Evolutionary conservation across 1,284 basidiomycete genomes (phyloP).

Genomic region (Malassezia nana): DNA sequence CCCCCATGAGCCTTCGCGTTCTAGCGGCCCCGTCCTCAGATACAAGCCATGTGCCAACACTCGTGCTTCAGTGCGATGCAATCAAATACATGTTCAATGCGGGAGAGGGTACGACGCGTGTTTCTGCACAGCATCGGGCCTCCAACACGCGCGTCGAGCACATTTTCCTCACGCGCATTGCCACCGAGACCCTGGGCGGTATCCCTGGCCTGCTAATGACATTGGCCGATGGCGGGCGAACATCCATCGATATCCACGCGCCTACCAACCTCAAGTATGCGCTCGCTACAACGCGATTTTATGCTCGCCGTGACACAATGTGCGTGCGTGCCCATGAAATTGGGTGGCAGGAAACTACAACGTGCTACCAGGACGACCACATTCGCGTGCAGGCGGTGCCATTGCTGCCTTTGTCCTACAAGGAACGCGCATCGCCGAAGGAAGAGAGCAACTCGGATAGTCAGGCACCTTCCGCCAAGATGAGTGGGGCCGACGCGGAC

Average conservation of each 20-base stretch:
- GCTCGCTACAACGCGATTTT: slow-evolving; percentile 56
- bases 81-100: slow-evolving; percentile 76
- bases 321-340: slow-evolving; percentile 22
- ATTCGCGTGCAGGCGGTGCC: slow-evolving; percentile 60
- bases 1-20: slow-evolving; percentile 25
- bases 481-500: slow-evolving; percentile 3
- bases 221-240: slow-evolving; percentile 62
- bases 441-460: background rate
- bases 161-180: slow-evolving; percentile 64
- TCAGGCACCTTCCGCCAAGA: slow-evolving; percentile 9
- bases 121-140: slow-evolving; percentile 60
- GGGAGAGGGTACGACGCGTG: slow-evolving; percentile 67
- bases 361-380: slow-evolving; percentile 57
- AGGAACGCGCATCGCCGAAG: background rate
- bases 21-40: slow-evolving; percentile 45
- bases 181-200: slow-evolving; percentile 52
- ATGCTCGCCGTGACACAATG: slow-evolving; percentile 31
- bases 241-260: slow-evolving; percentile 59
- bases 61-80: slow-evolving; percentile 63
- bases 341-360: slow-evolving; percentile 11
- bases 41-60: slow-evolving; percentile 67
- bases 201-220: slow-evolving; percentile 67
- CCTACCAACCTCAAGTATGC: slow-evolving; percentile 63
- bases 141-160: slow-evolving; percentile 60
- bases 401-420: slow-evolving; percentile 48